Evolutionary conservation across 495 filamentous ascomycete species (phyloP), one percentile per base, ranked within the genome.

Genomic region (Mytilinidion resinicola): DNA sequence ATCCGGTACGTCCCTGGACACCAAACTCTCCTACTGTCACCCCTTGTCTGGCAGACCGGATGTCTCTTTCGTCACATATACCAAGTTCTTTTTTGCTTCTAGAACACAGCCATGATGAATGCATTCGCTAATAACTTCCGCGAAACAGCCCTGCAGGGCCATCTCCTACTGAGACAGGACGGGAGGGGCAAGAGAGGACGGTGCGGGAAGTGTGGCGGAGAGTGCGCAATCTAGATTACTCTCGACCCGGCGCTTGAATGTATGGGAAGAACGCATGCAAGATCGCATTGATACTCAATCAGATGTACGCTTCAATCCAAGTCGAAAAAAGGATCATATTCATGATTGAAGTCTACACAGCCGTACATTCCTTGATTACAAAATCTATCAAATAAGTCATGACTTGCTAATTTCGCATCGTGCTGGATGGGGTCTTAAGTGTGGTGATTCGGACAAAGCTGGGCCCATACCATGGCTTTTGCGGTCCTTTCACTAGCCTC

Each of bases 141-240:
- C 9, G 15, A 8, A 25, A 53, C 37, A 81, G 84, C 72, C 82
- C 84, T 9, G 84, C 84, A 56, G 85, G 83, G 0, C 74, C 79
- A 8, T 80, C 79, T 0, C 64, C 68, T n/a, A 78, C 69, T 0
- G 85, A 87, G 64, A 80, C 81, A 15, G 84, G 77, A 14, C 75
- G 82, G 33, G 69, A 85, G 66, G 76, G 78, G 10, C 85, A 89
- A 60, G 83, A 87, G 62, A 74, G 84, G 38, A 80, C 82, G 0
- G 82, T 85, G 33, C 74, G 83, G n/a, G 83, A 86, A 66, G 80
- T 85, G 20, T 89, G 85, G 85, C 76, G 75, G 56, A 74, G 85
- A 41, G 84, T 87, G 19, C 71, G 77, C 38, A 70, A 75, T 19
- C 69, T 88, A 47, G 80, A 84, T 59, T 89, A 88, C 62, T 67